Conservation (phyloP, 2,329 filamentous ascomycete species). For the Catunica adiposa region DNA sequence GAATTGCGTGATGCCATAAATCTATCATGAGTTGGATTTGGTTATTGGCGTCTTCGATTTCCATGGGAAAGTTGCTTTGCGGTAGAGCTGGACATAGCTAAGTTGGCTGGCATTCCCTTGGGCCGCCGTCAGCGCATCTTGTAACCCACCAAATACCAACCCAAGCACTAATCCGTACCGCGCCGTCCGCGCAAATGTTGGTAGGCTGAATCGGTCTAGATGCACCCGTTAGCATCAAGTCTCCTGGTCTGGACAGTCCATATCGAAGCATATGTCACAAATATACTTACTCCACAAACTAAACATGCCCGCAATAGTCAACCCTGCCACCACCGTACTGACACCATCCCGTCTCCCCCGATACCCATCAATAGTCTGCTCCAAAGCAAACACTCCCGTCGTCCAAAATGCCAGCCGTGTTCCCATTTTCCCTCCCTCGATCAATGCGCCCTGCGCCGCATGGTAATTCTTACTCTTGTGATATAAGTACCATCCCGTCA, state of each 20-base stretch:
- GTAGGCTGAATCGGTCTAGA: conserved; percentile 61
- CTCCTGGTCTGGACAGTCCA: neutral
- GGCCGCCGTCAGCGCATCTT: conserved; percentile 55
- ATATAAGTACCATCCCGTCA: conserved; percentile 92
- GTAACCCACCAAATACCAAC: conserved; percentile 60
- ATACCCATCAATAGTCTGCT: conserved; percentile 69
- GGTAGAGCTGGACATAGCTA: conserved; percentile 45
- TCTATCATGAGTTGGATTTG: neutral
- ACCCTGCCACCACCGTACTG: conserved; percentile 65
- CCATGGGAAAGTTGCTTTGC: neutral
- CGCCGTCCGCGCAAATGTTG: conserved; percentile 60
- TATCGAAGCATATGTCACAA: neutral
- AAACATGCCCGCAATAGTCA: conserved; percentile 73
- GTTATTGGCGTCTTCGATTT: neutral
- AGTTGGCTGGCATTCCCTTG: conserved; percentile 47
- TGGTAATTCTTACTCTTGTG: conserved; percentile 97
- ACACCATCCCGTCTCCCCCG: conserved; percentile 55
- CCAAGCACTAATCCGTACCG: conserved; percentile 66
- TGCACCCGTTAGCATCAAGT: neutral
- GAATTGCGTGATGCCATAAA: neutral
- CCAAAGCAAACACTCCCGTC: conserved; percentile 59
- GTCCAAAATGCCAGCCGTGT: conserved; percentile 54
- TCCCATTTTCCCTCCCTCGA: conserved; percentile 64
- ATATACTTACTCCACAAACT: conserved; percentile 59
- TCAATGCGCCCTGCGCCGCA: conserved; percentile 57